phyloP scores from a whole-genome alignment of 1,284 basidiomycete species.

The Cutaneotrichosporon sp. region DNA sequence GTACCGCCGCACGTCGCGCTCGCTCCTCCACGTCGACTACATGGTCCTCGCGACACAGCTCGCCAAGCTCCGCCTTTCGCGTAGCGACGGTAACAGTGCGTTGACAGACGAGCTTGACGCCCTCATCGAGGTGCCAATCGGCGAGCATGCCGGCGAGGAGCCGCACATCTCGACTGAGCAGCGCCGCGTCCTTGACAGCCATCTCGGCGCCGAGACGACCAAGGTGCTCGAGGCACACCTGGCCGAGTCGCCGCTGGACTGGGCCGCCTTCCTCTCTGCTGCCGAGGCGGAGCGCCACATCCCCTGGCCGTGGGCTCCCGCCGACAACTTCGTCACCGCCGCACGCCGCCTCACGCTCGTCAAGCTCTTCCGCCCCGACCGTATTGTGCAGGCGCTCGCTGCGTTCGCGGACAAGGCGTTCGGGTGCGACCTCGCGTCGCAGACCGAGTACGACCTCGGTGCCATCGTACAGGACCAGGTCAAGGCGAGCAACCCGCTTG shows the following conservation, averaged over 20 bases:
- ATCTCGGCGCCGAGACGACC: constrained; percentile 54
- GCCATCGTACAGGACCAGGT: constrained; percentile 77
- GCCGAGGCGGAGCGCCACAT: constrained; percentile 69
- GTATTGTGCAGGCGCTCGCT: constrained; percentile 38
- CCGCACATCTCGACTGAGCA: constrained; percentile 35
- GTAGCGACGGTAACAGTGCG: constrained; percentile 63
- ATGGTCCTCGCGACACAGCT: constrained; percentile 88
- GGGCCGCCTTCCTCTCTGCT: constrained; percentile 74
- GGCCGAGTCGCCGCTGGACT: constrained; percentile 65
- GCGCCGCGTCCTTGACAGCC: constrained; percentile 33
- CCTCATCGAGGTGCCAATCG: constrained; percentile 68
- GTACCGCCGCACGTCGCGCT: constrained; percentile 86
- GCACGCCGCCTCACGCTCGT: constrained; percentile 39
- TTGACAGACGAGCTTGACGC: constrained; percentile 86
- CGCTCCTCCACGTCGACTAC: constrained; percentile 87
- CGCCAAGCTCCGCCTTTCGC: constrained; percentile 82
- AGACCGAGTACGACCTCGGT: constrained; percentile 62
- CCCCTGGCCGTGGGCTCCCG: constrained; percentile 69
- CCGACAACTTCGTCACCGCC: constrained; percentile 31
- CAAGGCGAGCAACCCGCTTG: constrained; percentile 76
- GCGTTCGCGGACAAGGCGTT: constrained; percentile 44
- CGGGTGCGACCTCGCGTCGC: constrained; percentile 38
- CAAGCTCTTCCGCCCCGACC: constrained; percentile 50
- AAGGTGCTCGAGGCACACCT: constrained; percentile 74
- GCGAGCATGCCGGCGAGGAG: constrained; percentile 12